Conservation (phyloP, 768 basidiomycete genomes). For the Kwoniella botswanensis region DNA sequence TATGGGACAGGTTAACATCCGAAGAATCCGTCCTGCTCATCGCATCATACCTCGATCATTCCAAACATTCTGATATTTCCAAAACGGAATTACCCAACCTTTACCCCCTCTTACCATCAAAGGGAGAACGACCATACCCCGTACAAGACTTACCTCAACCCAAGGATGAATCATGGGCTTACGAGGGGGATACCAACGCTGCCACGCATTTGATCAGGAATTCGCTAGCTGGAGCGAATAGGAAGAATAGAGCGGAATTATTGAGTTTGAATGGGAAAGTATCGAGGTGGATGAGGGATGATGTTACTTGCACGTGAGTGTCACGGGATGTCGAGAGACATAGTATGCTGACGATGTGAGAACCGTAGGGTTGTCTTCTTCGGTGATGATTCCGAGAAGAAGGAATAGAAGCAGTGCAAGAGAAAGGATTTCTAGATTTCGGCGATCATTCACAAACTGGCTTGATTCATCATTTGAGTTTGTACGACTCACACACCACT, state of each 20-base stretch:
- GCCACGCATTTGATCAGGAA: slow-evolving; percentile 58
- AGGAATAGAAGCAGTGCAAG: not conserved
- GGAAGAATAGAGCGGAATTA: slow-evolving; percentile 42
- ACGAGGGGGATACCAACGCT: slow-evolving; percentile 52
- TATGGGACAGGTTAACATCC: slow-evolving; percentile 57
- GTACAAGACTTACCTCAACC: slow-evolving; percentile 43
- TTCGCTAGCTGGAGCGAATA: slow-evolving; percentile 46
- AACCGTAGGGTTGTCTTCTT: not conserved
- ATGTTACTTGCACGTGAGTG: slow-evolving; percentile 56
- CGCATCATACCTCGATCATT: slow-evolving; percentile 49
- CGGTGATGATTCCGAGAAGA: not conserved
- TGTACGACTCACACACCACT: not conserved
- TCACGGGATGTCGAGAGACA: not conserved
- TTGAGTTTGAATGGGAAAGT: slow-evolving; percentile 50
- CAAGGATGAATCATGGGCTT: slow-evolving; percentile 43
- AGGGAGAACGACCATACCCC: slow-evolving; percentile 37
- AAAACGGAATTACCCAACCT: slow-evolving; percentile 38
- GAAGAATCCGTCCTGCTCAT: slow-evolving; percentile 55
- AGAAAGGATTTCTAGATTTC: not conserved
- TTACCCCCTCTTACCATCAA: slow-evolving; percentile 29
- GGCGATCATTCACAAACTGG: not conserved
- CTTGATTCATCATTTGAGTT: not conserved
- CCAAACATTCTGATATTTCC: slow-evolving; percentile 42
- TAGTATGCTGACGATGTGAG: not conserved
- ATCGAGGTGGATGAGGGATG: slow-evolving; percentile 54